Evolutionary conservation across 83 land plant species (phyloP), one percentile per base, ranked within the genome.

Genomic region (Diphasiastrum complanatum): DNA sequence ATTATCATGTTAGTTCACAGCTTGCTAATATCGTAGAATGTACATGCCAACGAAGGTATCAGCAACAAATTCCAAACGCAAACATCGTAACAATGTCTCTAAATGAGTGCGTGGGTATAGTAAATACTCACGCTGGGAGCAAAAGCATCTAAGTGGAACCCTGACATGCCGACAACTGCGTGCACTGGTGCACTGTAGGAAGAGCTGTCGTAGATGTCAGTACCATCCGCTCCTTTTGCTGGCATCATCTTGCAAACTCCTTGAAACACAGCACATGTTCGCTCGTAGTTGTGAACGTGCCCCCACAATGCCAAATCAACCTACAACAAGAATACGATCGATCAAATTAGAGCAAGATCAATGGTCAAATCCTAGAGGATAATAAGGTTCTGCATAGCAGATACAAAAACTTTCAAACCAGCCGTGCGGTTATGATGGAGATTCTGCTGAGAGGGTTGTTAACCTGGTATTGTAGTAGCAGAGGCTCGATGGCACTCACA

Each of bases 121-220:
- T n/a, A n/a, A 18, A 14, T 41, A 55, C 34, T 27, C 31, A 55
- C 59, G 35, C 31, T 55, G 18, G 59, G 6, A 11, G 59, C n/a
- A 30, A 55, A 55, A 1, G 11, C 38, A 33, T 55, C 59, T 6
- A 55, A 19, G 35, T 12, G 0, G 34, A 55, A 55, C 27, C 59
- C 59, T 27, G 59, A 20, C 59, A 55, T 55, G 59, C 59, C 59
- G 6, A 55, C 59, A 0, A 55, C 59, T 24, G 59, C 59, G 31
- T 55, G 59, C 14, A 55, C 19, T 6, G 59, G 59, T 27, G 59
- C 59, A 0, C 16, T 6, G 31, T 25, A 27, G n/a, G n/a, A n/a
- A 11, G 38, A 27, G 19, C 12, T 10, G 35, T 6, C 34, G 27
- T 55, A 55, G 6, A 55, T 19, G 31, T 55, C 59, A 30, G 27